Evolutionary conservation across 2,329 filamentous ascomycete species (phyloP).

Genomic region (Pseudogymnoascus sp.): DNA sequence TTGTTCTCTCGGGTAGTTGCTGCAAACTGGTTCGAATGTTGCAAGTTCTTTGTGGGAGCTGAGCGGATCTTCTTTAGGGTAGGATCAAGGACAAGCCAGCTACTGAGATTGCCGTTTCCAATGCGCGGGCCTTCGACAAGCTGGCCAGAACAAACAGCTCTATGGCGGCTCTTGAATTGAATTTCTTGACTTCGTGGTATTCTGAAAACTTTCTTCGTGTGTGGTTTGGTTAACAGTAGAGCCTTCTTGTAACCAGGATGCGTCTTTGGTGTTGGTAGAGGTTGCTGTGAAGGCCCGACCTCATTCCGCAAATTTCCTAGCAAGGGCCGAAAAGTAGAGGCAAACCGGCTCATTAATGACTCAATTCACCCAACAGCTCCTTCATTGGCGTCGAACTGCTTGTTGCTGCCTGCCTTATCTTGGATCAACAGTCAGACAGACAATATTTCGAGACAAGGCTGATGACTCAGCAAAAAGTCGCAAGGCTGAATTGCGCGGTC

Average conservation of each 20-base stretch:
- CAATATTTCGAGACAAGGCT: constrained; percentile 3
- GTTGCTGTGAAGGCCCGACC: neutral
- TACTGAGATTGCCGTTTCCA: neutral
- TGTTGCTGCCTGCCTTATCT: neutral
- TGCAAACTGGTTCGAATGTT: neutral
- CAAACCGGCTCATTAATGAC: neutral
- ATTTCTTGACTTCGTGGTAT: neutral
- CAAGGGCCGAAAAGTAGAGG: neutral
- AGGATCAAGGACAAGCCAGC: neutral
- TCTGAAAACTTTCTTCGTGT: neutral
- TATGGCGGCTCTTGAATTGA: neutral
- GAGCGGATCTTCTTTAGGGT: neutral
- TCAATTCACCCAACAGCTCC: neutral
- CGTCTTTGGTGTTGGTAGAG: neutral
- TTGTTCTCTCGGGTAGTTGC: neutral
- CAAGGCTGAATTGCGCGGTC: neutral
- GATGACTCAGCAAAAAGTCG: neutral
- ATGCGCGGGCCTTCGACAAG: neutral
- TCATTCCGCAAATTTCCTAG: neutral
- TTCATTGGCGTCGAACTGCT: neutral
- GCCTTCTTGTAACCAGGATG: neutral
- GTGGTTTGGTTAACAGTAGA: neutral
- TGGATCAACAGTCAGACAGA: neutral
- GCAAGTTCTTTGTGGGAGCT: neutral
- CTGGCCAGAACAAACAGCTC: neutral